phyloP scores from a whole-genome alignment of 257 asterid species.

The Fraxinus quadrangulata region DNA sequence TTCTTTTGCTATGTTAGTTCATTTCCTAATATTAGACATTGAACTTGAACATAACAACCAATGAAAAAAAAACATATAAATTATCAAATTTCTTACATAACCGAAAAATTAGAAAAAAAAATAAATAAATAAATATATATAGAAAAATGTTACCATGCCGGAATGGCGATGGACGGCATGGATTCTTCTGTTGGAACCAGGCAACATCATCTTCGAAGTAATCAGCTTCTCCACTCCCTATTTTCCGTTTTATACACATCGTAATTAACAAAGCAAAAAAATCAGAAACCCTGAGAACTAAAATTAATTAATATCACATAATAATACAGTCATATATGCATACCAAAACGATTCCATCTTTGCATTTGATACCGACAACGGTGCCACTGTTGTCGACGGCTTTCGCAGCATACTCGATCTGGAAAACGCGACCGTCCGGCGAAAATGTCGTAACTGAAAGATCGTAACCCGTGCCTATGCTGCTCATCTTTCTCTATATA shows the following conservation, averaged over 20 bases:
- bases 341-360: conserved; percentile 88
- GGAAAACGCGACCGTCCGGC: conserved; percentile 93
- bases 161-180: conserved; percentile 89
- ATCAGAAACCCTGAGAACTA: conserved; percentile 25
- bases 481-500: conserved; percentile 56
- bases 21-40: too few relatives aligned
- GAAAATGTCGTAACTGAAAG: conserved; percentile 90
- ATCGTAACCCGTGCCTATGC: conserved; percentile 95
- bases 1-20: neutral
- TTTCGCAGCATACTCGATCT: conserved; percentile 95
- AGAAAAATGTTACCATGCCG: conserved; percentile 61
- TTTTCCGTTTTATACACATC: neutral
- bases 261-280: neutral
- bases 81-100: neutral
- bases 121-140: neutral
- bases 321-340: neutral
- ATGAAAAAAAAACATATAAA: neutral
- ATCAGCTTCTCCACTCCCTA: conserved; percentile 94
- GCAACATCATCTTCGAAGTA: conserved; percentile 87
- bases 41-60: neutral
- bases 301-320: conserved; percentile 22
- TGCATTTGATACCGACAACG: conserved; percentile 87
- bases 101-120: neutral
- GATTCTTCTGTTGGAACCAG: conserved; percentile 84
- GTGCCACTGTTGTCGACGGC: conserved; percentile 94